These are phyloP conservation scores for Schoenoplectus triqueter DNA, from an alignment of 202 grass and related monocot genomes.

Conservation along the genomic window DNA sequence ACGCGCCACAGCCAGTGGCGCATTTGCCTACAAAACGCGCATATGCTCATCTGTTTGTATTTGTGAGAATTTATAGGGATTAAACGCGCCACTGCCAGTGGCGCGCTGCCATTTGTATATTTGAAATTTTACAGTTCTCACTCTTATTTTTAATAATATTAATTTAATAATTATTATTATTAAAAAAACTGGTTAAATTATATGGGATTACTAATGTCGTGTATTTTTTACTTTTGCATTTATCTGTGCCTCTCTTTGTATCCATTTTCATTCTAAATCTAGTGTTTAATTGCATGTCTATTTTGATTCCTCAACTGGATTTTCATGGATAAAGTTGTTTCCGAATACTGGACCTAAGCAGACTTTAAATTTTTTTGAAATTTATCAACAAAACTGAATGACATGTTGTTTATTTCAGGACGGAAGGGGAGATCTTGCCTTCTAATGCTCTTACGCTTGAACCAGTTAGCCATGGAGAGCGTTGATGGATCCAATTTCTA, in stretches of 20 bases:
- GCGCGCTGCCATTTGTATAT: too few species aligned
- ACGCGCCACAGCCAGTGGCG: too few species aligned
- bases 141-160: too few species aligned
- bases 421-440: constrained; percentile 79
- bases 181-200: background rate
- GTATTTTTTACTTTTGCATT: constrained; percentile 11
- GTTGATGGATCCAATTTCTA: constrained; percentile 66
- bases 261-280: constrained; percentile 2
- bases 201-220: background rate
- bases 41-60: too few species aligned
- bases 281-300: background rate
- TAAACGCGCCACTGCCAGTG: too few species aligned
- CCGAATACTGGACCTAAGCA: background rate
- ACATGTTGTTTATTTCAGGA: constrained; percentile 46
- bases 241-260: background rate
- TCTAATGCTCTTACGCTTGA: constrained; percentile 69
- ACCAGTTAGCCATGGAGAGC: constrained; percentile 66
- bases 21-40: too few species aligned
- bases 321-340: constrained; percentile 6
- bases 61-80: too few species aligned
- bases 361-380: background rate
- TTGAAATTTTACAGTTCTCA: too few species aligned
- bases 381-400: background rate
- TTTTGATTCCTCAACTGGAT: background rate
- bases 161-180: too few species aligned